Evolutionary conservation across 192 early-diverging fungal species (phyloP), one percentile per base, ranked within the genome.

Genomic region (Coemansia furcata): DNA sequence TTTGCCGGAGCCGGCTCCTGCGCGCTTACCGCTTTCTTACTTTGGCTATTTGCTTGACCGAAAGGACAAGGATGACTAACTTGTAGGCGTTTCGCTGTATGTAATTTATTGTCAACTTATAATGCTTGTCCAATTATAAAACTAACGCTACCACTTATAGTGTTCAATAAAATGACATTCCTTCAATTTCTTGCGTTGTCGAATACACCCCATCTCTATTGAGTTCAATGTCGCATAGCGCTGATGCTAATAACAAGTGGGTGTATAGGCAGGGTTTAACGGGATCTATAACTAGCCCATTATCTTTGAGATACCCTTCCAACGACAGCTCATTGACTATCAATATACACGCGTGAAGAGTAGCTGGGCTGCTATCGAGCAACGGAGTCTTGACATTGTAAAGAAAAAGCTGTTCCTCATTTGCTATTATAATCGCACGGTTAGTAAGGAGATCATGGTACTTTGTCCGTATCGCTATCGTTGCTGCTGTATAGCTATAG

Each of bases 1-100:
- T 4, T 14, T 54, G 50, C 26, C 50, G 14, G 50, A 60, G 19
- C 5, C 21, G 2, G 61, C 74, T 12, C 66, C 69, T 3, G 52
- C 46, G 9, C 44, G 46, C 8, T 43, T 73, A 29, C 71, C 76
- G 12, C 61, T 69, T 3, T 78, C 76, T 17, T 68, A 78, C 44
- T 78, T 78, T 69, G 71, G 63, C 1, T 73, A 68, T 8, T 39
- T 73, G 39, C 49, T 76, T 8, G 50, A 60, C 11, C 35, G 60
- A 65, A 50, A 30, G 17, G n/a, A 38, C 23, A 32, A 21, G 29
- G 29, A 17, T 36, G 19, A 50, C 23, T 52, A 36, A 54, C 47
- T 12, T 29, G 5, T 12, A 15, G 1, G 11, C 26, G 17, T 40
- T 23, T 9, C 9, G 35, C 7, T 30, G 29, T 17, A 40, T 33